Evolutionary conservation across 2,329 filamentous ascomycete genomes (phyloP), one percentile per base, ranked within the genome.

Genomic region (Akanthomyces dipterigenus): DNA sequence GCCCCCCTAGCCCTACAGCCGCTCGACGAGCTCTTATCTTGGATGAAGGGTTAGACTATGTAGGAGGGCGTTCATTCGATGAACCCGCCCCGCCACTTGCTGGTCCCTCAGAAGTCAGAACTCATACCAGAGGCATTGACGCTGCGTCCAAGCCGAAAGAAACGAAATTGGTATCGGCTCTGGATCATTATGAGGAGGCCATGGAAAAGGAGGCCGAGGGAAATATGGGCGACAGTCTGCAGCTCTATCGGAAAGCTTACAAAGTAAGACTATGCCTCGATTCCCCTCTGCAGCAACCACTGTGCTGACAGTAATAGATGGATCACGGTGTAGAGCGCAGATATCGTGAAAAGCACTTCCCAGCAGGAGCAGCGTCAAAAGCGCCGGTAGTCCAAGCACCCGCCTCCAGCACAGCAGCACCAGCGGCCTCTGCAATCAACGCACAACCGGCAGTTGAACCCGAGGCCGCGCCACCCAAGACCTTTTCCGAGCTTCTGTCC

Each of bases 291-390:
- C n/a, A n/a, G 11, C 31, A 34, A 34, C 36, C 3, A 55, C n/a
- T 26, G 50, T 45, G 20, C 58, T 61, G 53, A 45, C 71, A 11
- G 0, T 61, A 3, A 9, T 66, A 93, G 88, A 84, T 99, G 74
- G 95, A 98, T 71, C 82, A 87, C 61, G 79, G 81, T 16, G 93
- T 99, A 57, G 92, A 99, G 72, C 85, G 90, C 68, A 81, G 84
- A 61, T 99, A 97, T 77, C 90, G 90, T 69, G 88, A 91, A 69
- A 98, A 98, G 76, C 88, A 98, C 75, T 97, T 95, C 69, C 89
- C 84, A 43, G 82, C 83, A 11, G 75, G 78, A 65, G 75, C 56
- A 42, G 75, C 56, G 34, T 40, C 80, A 64, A 87, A 83, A 70
- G 75, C 76, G 8, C 65, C 65, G 65, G 34, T 63, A 12, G 60